Evolutionary conservation across 1,139 yeast genomes (phyloP).

Genomic region (Taphrina flavorubra): DNA sequence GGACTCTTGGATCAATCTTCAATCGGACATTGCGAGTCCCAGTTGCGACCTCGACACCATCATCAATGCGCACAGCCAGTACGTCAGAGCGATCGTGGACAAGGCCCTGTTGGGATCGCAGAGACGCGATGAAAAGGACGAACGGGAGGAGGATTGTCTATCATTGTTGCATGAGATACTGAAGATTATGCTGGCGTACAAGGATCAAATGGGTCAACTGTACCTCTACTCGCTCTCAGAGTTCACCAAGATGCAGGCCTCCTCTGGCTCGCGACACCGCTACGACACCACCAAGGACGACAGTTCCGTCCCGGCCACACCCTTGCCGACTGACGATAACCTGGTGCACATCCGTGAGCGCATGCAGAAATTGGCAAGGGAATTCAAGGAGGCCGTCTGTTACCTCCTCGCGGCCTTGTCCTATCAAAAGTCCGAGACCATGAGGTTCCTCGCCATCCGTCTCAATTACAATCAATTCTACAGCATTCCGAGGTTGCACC

Average conservation of each 20-base stretch:
- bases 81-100: conserved; percentile 51
- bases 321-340: conserved; percentile 13
- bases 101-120: conserved; percentile 54
- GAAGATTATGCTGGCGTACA: conserved; percentile 49
- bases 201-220: conserved; percentile 46
- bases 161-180: conserved; percentile 52
- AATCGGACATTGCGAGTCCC: conserved; percentile 48
- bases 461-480: conserved; percentile 53
- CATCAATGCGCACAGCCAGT: conserved; percentile 51
- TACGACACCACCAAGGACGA: conserved; percentile 39
- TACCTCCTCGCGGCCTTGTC: conserved; percentile 49
- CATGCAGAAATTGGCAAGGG: conserved; percentile 32
- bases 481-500: conserved; percentile 13
- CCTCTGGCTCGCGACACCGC: conserved; percentile 9
- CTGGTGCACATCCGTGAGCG: conserved; percentile 40
- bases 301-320: conserved; percentile 6
- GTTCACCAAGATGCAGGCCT: conserved; percentile 43
- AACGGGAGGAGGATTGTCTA: conserved; percentile 48
- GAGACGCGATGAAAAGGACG: conserved; percentile 39
- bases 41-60: conserved; percentile 53
- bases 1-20: conserved; percentile 53
- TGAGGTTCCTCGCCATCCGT: conserved; percentile 53
- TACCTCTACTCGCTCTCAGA: conserved; percentile 45
- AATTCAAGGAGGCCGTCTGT: conserved; percentile 35
- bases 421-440: conserved; percentile 51